These are phyloP conservation scores for Penicillium palitans DNA, from an alignment of 2,329 filamentous ascomycete genomes.

Conservation along the genomic window DNA sequence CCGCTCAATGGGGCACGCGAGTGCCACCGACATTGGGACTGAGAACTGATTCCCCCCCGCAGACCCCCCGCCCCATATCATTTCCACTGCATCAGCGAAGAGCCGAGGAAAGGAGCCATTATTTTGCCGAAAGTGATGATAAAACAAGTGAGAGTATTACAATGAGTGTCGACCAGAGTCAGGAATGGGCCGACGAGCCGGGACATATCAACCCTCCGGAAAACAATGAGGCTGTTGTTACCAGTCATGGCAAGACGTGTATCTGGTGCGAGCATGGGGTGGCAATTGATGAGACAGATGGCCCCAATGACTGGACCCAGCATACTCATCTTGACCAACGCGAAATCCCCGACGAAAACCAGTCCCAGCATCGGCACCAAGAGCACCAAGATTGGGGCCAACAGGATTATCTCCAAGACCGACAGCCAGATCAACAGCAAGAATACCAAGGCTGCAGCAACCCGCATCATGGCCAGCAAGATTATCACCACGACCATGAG, in stretches of 20 bases:
- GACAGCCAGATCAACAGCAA: neutral
- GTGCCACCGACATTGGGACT: neutral
- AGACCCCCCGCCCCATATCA: neutral
- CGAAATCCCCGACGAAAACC: no score
- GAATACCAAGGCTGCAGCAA: neutral
- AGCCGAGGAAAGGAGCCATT: neutral
- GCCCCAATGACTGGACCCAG: no score
- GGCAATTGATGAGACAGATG: neutral
- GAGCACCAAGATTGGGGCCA: no score
- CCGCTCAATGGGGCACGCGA: neutral
- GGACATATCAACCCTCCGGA: neutral
- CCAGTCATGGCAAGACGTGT: constrained; percentile 22
- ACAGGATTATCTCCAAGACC: neutral
- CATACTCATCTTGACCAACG: no score
- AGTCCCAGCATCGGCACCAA: no score
- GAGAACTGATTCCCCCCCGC: neutral
- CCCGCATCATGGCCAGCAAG: neutral
- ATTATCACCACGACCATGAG: neutral
- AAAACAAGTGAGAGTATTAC: neutral
- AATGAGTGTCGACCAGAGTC: neutral
- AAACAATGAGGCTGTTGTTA: constrained; percentile 12
- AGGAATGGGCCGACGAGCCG: neutral
- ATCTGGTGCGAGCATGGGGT: constrained; percentile 23
- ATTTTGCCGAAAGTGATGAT: neutral
- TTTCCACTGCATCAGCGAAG: neutral